A percentile compares a stretch with the other conserved stretches of the same genome.
Evolutionary conservation across 257 asterid species (phyloP).

Genomic region (Solanum tacnaense): DNA sequence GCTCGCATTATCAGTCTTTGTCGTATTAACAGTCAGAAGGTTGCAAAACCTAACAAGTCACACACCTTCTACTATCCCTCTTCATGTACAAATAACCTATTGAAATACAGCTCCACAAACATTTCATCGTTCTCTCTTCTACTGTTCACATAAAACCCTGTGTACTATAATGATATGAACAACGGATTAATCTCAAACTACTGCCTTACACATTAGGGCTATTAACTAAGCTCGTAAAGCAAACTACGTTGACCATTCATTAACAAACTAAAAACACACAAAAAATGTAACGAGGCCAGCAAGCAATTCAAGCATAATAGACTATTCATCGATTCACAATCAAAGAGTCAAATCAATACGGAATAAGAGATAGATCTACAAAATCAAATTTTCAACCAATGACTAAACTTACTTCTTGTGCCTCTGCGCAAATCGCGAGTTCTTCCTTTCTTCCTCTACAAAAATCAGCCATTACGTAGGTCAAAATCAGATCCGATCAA

Average conservation of each 20-base stretch:
- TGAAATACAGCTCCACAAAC: neutral
- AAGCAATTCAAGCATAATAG: neutral
- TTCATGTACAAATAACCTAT: neutral
- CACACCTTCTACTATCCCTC: neutral
- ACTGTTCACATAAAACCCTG: neutral
- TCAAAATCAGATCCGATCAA: neutral
- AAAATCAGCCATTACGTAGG: neutral
- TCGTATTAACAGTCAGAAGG: neutral
- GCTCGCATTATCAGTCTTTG: neutral
- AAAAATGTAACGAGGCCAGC: neutral
- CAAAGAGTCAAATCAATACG: neutral
- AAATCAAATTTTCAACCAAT: neutral
- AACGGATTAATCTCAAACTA: neutral
- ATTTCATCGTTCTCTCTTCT: neutral
- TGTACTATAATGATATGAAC: neutral
- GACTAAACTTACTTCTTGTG: slow-evolving; percentile 15
- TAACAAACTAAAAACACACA: neutral
- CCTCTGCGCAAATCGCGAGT: slow-evolving; percentile 16
- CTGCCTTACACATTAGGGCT: neutral
- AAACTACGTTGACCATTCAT: neutral
- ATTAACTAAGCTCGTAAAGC: neutral
- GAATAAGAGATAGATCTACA: neutral
- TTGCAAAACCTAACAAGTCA: neutral
- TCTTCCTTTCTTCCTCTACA: slow-evolving; percentile 24
- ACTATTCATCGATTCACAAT: neutral